Evolutionary conservation across 768 basidiomycete species (phyloP).

Genomic region (Amanita phalloides): DNA sequence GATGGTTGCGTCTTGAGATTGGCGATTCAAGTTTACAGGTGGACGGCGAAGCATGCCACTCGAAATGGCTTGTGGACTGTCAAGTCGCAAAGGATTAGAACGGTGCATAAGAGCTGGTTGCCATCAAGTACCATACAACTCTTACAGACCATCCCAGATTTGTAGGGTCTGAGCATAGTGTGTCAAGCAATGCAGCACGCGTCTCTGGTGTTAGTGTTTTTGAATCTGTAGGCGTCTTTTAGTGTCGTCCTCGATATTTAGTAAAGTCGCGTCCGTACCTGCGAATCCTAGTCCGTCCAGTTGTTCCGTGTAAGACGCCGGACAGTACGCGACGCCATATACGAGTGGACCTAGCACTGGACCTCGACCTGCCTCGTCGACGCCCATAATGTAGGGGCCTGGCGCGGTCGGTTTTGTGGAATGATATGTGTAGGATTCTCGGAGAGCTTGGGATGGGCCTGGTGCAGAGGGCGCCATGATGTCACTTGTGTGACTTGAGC

Average conservation of each 20-base stretch:
- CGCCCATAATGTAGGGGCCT: constrained; percentile 89
- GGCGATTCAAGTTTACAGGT: constrained; percentile 79
- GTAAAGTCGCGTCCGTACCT: constrained; percentile 33
- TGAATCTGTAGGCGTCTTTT: constrained; percentile 52
- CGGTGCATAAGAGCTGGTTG: background rate
- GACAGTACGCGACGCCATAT: constrained; percentile 93
- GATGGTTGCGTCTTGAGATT: constrained; percentile 85
- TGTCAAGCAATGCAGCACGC: constrained; percentile 52
- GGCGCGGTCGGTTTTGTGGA: constrained; percentile 55
- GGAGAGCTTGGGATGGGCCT: constrained; percentile 45
- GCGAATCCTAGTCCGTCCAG: constrained; percentile 84
- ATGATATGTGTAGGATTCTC: constrained; percentile 69
- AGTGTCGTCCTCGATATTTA: background rate
- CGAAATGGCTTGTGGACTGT: constrained; percentile 85
- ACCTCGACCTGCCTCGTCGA: constrained; percentile 97
- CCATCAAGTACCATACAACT: constrained; percentile 46
- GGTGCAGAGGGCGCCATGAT: constrained; percentile 43
- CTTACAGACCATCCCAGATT: constrained; percentile 79
- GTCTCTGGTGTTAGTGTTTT: constrained; percentile 75
- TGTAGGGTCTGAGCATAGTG: constrained; percentile 55
- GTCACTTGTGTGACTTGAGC: background rate
- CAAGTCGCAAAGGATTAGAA: background rate
- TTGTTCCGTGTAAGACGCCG: constrained; percentile 59
- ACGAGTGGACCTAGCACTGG: constrained; percentile 95
- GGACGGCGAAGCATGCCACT: constrained; percentile 81